phyloP scores from a whole-genome alignment of 441 rosid species.

The Eruca vesicaria region DNA sequence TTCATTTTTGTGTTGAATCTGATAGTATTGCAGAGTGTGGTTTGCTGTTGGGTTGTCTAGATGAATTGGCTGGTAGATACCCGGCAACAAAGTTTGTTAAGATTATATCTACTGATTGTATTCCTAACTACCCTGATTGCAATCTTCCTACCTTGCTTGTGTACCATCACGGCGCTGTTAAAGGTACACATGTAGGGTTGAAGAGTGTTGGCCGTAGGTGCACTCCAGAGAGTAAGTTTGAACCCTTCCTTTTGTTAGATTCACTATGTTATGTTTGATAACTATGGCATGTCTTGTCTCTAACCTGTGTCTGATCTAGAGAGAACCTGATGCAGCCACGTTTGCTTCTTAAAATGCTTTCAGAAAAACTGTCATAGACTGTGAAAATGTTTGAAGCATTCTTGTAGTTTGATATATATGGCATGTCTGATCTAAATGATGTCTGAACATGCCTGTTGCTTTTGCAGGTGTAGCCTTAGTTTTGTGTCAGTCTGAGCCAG shows the following conservation, averaged over 20 bases:
- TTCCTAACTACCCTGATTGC: slow-evolving; percentile 87
- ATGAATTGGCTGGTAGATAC: slow-evolving; percentile 78
- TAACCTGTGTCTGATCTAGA: background rate
- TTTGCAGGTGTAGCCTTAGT: slow-evolving; percentile 84
- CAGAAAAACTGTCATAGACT: no score
- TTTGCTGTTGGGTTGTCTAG: slow-evolving; percentile 70
- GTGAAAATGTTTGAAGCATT: no score
- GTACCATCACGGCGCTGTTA: slow-evolving; percentile 84
- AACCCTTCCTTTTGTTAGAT: background rate
- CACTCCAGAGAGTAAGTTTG: slow-evolving; percentile 82
- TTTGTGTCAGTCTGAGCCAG: slow-evolving; percentile 92
- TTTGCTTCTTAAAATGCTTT: background rate
- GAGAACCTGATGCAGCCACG: no score
- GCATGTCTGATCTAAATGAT: background rate
- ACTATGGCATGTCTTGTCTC: background rate
- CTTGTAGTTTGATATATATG: background rate
- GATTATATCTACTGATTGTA: slow-evolving; percentile 95
- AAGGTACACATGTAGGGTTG: slow-evolving; percentile 84
- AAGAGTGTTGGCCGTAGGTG: slow-evolving; percentile 86
- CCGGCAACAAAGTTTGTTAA: slow-evolving; percentile 94
- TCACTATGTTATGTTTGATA: background rate
- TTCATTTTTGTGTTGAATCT: slow-evolving; percentile 11
- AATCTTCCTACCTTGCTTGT: slow-evolving; percentile 93
- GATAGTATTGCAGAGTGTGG: slow-evolving; percentile 73
- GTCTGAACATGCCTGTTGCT: slow-evolving; percentile 8